These are phyloP conservation scores for Eutrema heterophyllum DNA, from an alignment of 345 rosid genomes.

Conservation along the genomic window DNA sequence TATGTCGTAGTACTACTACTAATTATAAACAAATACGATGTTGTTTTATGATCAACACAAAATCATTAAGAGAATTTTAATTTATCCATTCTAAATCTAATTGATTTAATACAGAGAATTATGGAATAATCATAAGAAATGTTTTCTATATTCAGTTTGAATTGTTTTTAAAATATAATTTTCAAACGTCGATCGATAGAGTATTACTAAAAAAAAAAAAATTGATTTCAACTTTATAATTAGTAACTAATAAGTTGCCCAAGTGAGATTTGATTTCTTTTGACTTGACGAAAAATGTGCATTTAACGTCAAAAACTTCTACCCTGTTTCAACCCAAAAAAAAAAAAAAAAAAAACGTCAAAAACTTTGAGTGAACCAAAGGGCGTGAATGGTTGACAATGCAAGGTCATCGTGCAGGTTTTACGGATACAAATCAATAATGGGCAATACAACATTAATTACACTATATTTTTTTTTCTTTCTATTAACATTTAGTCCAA, in stretches of 20 bases:
- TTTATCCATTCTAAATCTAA: background rate
- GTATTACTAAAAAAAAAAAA: background rate
- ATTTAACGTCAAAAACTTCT: background rate
- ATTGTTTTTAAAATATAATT: background rate
- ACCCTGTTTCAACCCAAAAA: too few species aligned
- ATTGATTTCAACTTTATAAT: too few species aligned
- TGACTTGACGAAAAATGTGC: background rate
- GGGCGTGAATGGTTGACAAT: background rate
- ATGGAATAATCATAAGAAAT: background rate
- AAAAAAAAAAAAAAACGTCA: background rate
- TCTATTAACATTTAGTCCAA: background rate
- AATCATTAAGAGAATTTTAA: background rate
- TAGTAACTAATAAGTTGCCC: background rate
- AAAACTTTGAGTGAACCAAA: background rate
- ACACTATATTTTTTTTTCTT: background rate
- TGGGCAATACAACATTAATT: background rate
- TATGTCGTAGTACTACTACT: background rate
- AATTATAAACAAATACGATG: background rate
- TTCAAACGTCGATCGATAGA: background rate
- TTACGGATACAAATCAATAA: background rate
- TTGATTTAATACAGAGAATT: background rate
- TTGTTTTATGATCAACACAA: background rate
- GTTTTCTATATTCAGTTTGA: background rate
- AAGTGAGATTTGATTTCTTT: background rate
- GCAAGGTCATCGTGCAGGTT: background rate